Percentiles rank a stretch among this genome's conserved stretches.
Evolutionary conservation across 805 yeast species (phyloP).

Genomic region (Lachancea sp.): DNA sequence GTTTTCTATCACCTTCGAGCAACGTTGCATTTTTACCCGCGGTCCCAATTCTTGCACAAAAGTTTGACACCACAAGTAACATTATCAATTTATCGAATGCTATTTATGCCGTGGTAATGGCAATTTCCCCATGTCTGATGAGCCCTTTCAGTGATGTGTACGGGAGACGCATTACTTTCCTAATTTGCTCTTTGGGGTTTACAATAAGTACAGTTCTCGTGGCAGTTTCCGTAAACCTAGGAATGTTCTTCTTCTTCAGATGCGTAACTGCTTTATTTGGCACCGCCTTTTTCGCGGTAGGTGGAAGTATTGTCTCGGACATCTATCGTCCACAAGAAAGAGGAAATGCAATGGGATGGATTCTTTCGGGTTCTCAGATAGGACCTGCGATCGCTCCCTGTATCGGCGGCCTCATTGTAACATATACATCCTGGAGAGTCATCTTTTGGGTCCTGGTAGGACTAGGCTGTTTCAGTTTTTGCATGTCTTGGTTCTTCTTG

Average conservation of each 20-base stretch:
- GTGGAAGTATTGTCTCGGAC: slow-evolving; percentile 48
- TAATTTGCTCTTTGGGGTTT: slow-evolving; percentile 35
- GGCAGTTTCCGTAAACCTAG: slow-evolving; percentile 45
- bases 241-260: slow-evolving; percentile 50
- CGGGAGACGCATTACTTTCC: slow-evolving; percentile 42
- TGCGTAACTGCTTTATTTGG: slow-evolving; percentile 47
- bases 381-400: slow-evolving; percentile 52
- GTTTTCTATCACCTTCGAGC: not conserved
- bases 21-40: slow-evolving; percentile 45
- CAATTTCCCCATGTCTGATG: slow-evolving; percentile 39
- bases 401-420: slow-evolving; percentile 42
- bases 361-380: slow-evolving; percentile 43
- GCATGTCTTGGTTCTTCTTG: not conserved
- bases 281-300: slow-evolving; percentile 48
- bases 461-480: not conserved
- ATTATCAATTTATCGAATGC: slow-evolving; percentile 47
- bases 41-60: slow-evolving; percentile 42
- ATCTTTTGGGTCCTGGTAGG: not conserved
- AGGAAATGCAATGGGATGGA: slow-evolving; percentile 46
- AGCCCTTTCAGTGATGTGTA: slow-evolving; percentile 48
- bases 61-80: slow-evolving; percentile 41
- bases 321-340: slow-evolving; percentile 44
- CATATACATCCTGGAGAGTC: not conserved
- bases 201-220: slow-evolving; percentile 30
- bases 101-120: slow-evolving; percentile 45